phyloP scores from a whole-genome alignment of 2,329 filamentous ascomycete species.

The Aureobasidium leucospermi region DNA sequence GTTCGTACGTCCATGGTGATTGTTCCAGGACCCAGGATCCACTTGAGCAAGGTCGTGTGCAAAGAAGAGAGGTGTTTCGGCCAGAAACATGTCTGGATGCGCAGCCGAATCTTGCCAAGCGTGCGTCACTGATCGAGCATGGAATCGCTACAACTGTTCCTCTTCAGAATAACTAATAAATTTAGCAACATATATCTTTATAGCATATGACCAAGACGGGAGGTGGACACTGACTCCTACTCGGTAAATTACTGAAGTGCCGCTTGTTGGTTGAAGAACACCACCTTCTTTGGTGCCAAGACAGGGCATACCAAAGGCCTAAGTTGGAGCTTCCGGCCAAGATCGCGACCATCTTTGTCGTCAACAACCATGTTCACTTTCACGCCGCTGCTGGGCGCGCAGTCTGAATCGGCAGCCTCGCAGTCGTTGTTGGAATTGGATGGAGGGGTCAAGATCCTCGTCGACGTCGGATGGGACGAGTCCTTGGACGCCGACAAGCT shows the following conservation, averaged over 20 bases:
- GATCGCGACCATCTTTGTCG: background rate
- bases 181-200: too few species aligned
- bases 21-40: background rate
- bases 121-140: background rate
- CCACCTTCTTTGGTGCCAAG: background rate
- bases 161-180: too few species aligned
- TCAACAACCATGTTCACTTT: conserved; percentile 82
- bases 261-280: background rate
- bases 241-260: background rate
- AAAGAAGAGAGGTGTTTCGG: background rate
- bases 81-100: background rate
- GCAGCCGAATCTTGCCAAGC: background rate
- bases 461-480: conserved; percentile 96
- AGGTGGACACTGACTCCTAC: too few species aligned
- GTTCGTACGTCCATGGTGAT: conserved; percentile 29
- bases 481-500: conserved; percentile 76
- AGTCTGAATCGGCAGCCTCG: conserved; percentile 76
- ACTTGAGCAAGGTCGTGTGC: background rate
- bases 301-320: background rate
- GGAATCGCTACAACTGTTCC: background rate
- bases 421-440: conserved; percentile 96
- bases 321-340: background rate
- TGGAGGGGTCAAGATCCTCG: conserved; percentile 87
- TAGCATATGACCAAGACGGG: too few species aligned
- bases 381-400: conserved; percentile 83